These are phyloP conservation scores for Oxytropis ochrocephala DNA, from an alignment of 306 rosid species.

Conservation along the genomic window DNA sequence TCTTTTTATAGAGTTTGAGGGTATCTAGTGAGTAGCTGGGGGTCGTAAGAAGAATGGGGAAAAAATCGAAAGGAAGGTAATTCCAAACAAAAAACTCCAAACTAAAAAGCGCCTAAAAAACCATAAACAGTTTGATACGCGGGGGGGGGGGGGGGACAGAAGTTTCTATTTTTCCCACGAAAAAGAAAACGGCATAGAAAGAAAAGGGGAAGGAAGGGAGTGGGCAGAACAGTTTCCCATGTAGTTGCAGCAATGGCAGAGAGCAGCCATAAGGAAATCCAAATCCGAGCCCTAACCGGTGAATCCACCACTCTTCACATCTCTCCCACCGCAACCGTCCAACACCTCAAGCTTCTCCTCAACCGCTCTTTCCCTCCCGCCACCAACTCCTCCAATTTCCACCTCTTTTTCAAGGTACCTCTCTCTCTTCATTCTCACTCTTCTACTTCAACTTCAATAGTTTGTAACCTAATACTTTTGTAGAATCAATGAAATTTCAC, in stretches of 20 bases:
- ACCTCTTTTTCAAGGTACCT: slow-evolving; percentile 68
- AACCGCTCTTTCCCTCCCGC: slow-evolving; percentile 50
- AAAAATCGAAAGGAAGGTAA: no score
- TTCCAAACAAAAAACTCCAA: no score
- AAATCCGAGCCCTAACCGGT: slow-evolving; percentile 60
- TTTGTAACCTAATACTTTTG: background rate
- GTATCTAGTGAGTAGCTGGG: no score
- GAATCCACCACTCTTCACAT: slow-evolving; percentile 46
- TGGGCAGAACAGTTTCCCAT: background rate
- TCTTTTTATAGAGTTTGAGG: no score
- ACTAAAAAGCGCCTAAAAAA: no score
- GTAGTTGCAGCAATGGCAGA: slow-evolving; percentile 27
- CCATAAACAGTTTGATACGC: no score
- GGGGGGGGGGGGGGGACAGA: no score
- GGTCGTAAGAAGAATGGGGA: no score
- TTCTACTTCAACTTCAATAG: background rate
- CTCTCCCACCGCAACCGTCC: slow-evolving; percentile 35
- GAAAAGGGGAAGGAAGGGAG: no score
- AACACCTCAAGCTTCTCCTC: slow-evolving; percentile 65
- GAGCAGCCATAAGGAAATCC: slow-evolving; percentile 24
- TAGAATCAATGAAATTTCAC: background rate
- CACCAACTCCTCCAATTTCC: slow-evolving; percentile 56
- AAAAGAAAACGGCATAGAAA: background rate
- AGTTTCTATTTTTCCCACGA: background rate
- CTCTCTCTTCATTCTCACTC: background rate